phyloP scores from a whole-genome alignment of 805 yeast genomes.

The Hermanozyma aechmeae region DNA sequence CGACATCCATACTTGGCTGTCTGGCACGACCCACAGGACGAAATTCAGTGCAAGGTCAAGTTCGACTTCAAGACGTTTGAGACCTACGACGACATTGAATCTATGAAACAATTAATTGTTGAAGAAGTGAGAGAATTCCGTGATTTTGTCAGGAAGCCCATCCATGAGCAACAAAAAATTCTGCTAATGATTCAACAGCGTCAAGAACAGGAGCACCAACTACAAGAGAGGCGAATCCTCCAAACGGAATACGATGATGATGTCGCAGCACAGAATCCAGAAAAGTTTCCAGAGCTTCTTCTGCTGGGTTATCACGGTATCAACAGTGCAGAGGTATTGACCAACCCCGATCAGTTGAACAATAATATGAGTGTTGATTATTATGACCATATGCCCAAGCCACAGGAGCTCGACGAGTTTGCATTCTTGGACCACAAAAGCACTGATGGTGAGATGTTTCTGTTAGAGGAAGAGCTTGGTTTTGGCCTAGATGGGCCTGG shows the following conservation, averaged over 20 bases:
- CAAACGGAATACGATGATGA: not conserved
- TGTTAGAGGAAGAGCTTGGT: slow-evolving; percentile 35
- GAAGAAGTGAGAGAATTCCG: slow-evolving; percentile 75
- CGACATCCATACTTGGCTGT: slow-evolving; percentile 79
- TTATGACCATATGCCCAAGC: slow-evolving; percentile 32
- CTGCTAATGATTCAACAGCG: slow-evolving; percentile 25
- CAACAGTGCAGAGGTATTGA: slow-evolving; percentile 13
- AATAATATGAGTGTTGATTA: slow-evolving; percentile 16
- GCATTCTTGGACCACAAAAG: slow-evolving; percentile 9
- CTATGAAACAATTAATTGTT: slow-evolving; percentile 67
- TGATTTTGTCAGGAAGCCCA: slow-evolving; percentile 71
- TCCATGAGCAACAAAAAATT: slow-evolving; percentile 41
- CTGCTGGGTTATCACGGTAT: slow-evolving; percentile 5
- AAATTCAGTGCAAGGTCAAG: slow-evolving; percentile 69
- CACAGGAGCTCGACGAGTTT: slow-evolving; percentile 35
- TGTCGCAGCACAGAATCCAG: not conserved
- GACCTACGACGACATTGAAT: slow-evolving; percentile 66
- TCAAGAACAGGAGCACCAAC: slow-evolving; percentile 19
- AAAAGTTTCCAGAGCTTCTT: slow-evolving; percentile 7
- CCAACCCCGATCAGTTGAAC: slow-evolving; percentile 13
- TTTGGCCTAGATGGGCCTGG: slow-evolving; percentile 40
- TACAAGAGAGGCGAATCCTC: slow-evolving; percentile 5
- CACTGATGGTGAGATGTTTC: slow-evolving; percentile 20
- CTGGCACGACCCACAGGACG: slow-evolving; percentile 73
- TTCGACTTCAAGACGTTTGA: slow-evolving; percentile 83